Percentiles rank a stretch among this genome's conserved stretches.
Evolutionary conservation across 345 rosid genomes (phyloP).

Genomic region (Camelina sativa): DNA sequence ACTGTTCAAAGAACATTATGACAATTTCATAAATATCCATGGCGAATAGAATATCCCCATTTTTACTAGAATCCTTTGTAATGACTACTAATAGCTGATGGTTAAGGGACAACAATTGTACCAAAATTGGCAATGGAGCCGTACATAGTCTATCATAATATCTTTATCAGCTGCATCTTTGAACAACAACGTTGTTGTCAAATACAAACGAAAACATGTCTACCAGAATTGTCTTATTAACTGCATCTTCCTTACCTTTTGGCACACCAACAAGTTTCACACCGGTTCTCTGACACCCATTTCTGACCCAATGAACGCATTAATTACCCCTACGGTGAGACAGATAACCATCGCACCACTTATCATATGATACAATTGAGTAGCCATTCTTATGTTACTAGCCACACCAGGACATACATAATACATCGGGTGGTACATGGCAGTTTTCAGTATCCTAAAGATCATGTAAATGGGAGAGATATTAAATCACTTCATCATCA

Average conservation of each 20-base stretch:
- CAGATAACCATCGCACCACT: too few relatives aligned
- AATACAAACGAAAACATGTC: constrained; percentile 96
- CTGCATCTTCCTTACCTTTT: constrained; percentile 93
- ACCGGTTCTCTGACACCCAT: constrained; percentile 98
- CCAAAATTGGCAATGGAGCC: neutral
- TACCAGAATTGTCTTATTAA: constrained; percentile 90
- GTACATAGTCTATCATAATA: too few relatives aligned
- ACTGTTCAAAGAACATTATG: constrained; percentile 40
- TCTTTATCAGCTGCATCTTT: too few relatives aligned
- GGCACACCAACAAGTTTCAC: constrained; percentile 94
- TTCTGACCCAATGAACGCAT: constrained; percentile 87
- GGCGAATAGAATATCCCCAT: constrained; percentile 25
- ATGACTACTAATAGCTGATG: neutral
- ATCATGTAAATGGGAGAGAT: too few relatives aligned
- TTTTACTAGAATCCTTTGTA: constrained; percentile 14
- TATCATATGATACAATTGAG: constrained; percentile 66
- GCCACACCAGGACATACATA: constrained; percentile 71
- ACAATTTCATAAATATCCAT: constrained; percentile 19
- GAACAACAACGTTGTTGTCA: constrained; percentile 53
- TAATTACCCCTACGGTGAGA: constrained; percentile 48
- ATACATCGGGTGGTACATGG: constrained; percentile 50
- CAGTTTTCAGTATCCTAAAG: too few relatives aligned
- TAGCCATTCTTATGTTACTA: constrained; percentile 88
- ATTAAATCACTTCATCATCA: too few relatives aligned
- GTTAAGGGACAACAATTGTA: neutral